Evolutionary conservation across 2,329 filamentous ascomycete species (phyloP), one percentile per base, ranked within the genome.

Genomic region (Tolypocladium nubicola): DNA sequence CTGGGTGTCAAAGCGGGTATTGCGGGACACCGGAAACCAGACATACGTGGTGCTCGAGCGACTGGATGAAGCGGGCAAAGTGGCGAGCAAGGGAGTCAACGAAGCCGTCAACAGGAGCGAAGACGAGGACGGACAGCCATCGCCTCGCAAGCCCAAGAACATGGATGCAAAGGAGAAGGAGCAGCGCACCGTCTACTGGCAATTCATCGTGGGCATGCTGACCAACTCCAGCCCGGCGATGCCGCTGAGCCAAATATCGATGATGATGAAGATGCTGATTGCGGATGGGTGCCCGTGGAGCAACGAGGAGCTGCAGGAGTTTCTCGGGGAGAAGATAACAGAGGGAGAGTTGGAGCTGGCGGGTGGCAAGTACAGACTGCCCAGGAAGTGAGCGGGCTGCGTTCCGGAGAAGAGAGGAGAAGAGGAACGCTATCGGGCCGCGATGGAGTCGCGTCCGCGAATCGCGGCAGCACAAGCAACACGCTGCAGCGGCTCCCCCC

Each of bases 201-300:
- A 92, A 66, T 97, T 96, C 69, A 91, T 99, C 58, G 78, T 91
- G 57, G 90, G 90, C 55, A 97, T 99, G 94, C 76, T 99, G 72
- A 97, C 90, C 60, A 97, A 97, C 71, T 88, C 90, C 64, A 87
- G 87, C 21, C 84, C 81, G 21, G 73, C 87, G 35, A 94, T 97
- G 89, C 86, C 89, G 54, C 75, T 92, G 59, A 79, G 79, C 57
- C 83, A 91, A 68, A 95, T 99, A 62, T 81, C 85, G 10, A 96
- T 92, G 87, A 97, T 97, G 90, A 80, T 99, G 79, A 90, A 90
- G 73, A 93, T 97, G 81, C 81, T 93, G 58, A 85, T 97, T 55
- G 83, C 89, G 0, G 90, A 90, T 14, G 92, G 91, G 2, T 97
- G 96, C 68, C 84, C 89, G 0, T 96, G 90, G 80, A 90, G 87